Evolutionary conservation across 2,329 filamentous ascomycete species (phyloP).

Genomic region (Penicillium sp.): DNA sequence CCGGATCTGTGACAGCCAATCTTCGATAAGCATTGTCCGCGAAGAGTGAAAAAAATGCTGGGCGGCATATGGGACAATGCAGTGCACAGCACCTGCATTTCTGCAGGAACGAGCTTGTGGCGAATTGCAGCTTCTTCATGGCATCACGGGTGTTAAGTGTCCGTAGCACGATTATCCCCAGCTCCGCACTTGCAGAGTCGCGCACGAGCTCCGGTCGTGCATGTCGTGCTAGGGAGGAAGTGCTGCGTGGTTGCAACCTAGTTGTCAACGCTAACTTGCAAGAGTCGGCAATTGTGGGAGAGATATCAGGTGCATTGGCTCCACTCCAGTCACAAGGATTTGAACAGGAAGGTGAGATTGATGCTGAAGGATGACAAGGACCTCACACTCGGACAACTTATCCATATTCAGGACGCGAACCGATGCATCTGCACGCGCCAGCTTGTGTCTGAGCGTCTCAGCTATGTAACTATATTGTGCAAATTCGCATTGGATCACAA

Average conservation of each 20-base stretch:
- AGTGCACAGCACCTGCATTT: constrained; percentile 8
- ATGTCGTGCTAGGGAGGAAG: neutral
- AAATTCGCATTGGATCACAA: too few relatives aligned
- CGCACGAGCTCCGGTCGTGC: neutral
- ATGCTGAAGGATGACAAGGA: neutral
- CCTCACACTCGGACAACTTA: neutral
- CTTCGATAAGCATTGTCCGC: neutral
- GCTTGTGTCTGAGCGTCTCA: neutral
- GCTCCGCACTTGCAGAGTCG: neutral
- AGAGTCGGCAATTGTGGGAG: neutral
- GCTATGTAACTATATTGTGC: neutral
- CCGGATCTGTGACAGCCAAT: constrained; percentile 2
- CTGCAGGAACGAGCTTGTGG: constrained; percentile 13
- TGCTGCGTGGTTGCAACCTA: too few relatives aligned
- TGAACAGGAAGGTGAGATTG: constrained; percentile 1
- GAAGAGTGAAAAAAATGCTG: neutral
- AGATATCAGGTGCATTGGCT: neutral
- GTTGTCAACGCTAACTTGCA: constrained; percentile 1
- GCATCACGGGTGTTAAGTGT: too few relatives aligned
- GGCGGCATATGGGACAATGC: neutral
- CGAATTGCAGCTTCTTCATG: constrained; percentile 6
- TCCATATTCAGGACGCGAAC: neutral
- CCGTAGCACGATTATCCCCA: too few relatives aligned
- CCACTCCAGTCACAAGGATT: neutral
- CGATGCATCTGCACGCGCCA: neutral